Evolutionary conservation across 2,329 filamentous ascomycete genomes (phyloP).

Genomic region (Hortaea werneckii): DNA sequence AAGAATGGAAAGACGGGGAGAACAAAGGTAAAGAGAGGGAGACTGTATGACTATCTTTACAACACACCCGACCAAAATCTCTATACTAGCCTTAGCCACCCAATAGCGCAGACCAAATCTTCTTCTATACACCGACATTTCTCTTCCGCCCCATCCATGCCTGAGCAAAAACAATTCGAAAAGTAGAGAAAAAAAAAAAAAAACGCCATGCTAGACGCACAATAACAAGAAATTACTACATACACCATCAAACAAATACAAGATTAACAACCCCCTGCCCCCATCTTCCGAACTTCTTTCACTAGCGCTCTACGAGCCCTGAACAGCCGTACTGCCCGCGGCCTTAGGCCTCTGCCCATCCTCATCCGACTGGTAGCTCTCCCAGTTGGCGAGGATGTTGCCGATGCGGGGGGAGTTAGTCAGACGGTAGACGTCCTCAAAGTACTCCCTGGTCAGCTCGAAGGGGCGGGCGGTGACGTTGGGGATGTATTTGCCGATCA

Average conservation of each 20-base stretch:
- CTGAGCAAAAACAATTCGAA: background rate
- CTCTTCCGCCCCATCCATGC: background rate
- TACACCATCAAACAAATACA: too few species aligned
- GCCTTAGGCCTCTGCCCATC: slow-evolving; percentile 15
- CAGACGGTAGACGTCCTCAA: slow-evolving; percentile 93
- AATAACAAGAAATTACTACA: background rate
- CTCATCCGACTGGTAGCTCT: slow-evolving; percentile 38
- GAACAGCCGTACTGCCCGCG: slow-evolving; percentile 17
- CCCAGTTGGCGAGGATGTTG: slow-evolving; percentile 68
- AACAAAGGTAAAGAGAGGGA: too few species aligned
- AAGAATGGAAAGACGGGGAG: too few species aligned
- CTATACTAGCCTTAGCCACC: too few species aligned
- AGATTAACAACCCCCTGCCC: too few species aligned
- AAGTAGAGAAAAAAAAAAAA: background rate
- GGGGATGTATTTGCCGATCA: slow-evolving; percentile 97
- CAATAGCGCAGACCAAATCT: background rate
- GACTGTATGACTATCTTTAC: too few species aligned
- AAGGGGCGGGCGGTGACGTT: slow-evolving; percentile 97
- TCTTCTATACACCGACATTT: background rate
- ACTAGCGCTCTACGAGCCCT: background rate
- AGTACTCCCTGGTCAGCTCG: slow-evolving; percentile 94
- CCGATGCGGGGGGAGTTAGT: slow-evolving; percentile 74
- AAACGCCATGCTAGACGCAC: background rate
- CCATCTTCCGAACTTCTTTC: background rate
- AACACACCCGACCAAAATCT: too few species aligned